Base-by-base conservation (phyloP, 1,284 basidiomycete species). In the Cystodermella granulosa region DNA sequence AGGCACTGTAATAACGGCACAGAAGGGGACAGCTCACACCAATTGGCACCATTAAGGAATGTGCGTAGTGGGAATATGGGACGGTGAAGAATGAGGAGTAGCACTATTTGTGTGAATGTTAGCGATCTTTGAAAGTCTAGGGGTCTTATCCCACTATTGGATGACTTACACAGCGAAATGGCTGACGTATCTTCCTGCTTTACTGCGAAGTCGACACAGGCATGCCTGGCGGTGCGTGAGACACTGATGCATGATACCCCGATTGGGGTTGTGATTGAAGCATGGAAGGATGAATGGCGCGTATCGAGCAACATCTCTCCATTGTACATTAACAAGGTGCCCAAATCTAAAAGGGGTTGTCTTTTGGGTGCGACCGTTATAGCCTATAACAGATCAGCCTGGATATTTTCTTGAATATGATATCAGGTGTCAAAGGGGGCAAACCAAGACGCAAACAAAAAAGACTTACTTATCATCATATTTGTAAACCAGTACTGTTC, bases 401-500 rank as follows among this genome's bases (percentile, higher is more conserved):
- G n/a, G n/a, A n/a, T 28, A n/a, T 35, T 26, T n/a, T n/a, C n/a
- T n/a, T n/a, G n/a, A n/a, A n/a, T n/a, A n/a, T n/a, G n/a, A n/a
- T n/a, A n/a, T n/a, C n/a, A n/a, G n/a, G n/a, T n/a, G n/a, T n/a
- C n/a, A n/a, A n/a, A n/a, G n/a, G n/a, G n/a, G n/a, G n/a, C n/a
- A n/a, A 14, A 14, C 14, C 7, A 8, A 34, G 7, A 15, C 60
- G 48, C 35, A 35, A 23, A 11, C 11, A 31, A 37, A 15, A 39
- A 49, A 48, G 16, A 65, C 76, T 45, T 65, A 84, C 80, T 71
- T 76, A 4, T 77, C 59, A 49, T 80, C 74, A 52, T 75, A 86
- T 52, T 90, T 86, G 54, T 90, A 84, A 14, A 87, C 62, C 17
- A 90, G 64, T 0, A 77, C 86, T 72, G 57, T 83, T 81, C 55